Evolutionary conservation across 257 asterid species (phyloP).

Genomic region (Handroanthus guayacan): DNA sequence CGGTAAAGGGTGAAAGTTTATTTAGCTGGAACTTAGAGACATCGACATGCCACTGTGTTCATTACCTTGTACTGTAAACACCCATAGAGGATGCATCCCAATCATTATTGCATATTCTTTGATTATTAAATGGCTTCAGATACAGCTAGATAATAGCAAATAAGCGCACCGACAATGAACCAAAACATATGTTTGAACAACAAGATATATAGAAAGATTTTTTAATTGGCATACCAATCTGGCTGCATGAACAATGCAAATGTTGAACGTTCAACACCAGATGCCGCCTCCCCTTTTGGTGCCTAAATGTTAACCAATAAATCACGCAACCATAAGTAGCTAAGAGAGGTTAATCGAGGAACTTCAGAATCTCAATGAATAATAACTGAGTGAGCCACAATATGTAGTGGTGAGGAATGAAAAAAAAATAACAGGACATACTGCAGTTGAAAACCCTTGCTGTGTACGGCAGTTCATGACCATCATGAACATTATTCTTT

Average conservation of each 20-base stretch:
- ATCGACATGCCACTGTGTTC: neutral
- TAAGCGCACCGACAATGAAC: constrained; percentile 18
- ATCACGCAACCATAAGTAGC: neutral
- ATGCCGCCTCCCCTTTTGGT: constrained; percentile 70
- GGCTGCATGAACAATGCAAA: constrained; percentile 98
- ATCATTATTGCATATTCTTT: constrained; percentile 2
- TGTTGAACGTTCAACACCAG: constrained; percentile 84
- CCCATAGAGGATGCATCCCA: constrained; percentile 20
- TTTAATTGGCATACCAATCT: constrained; percentile 64
- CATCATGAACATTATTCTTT: neutral
- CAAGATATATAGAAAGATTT: constrained; percentile 21
- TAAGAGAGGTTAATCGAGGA: constrained; percentile 13
- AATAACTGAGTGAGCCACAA: neutral
- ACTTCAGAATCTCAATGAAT: neutral
- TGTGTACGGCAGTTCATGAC: neutral
- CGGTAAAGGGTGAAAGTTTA: neutral
- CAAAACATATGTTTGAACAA: constrained; percentile 23
- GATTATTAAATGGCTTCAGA: constrained; percentile 14
- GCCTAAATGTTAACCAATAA: constrained; percentile 53
- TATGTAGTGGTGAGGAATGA: neutral
- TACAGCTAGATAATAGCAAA: neutral
- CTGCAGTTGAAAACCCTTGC: constrained; percentile 12
- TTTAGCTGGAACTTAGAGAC: neutral
- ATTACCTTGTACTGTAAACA: no score
- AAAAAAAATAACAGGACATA: constrained; percentile 20